phyloP scores from a whole-genome alignment of 2,329 filamentous ascomycete species.

The Aspergillus alliaceus region DNA sequence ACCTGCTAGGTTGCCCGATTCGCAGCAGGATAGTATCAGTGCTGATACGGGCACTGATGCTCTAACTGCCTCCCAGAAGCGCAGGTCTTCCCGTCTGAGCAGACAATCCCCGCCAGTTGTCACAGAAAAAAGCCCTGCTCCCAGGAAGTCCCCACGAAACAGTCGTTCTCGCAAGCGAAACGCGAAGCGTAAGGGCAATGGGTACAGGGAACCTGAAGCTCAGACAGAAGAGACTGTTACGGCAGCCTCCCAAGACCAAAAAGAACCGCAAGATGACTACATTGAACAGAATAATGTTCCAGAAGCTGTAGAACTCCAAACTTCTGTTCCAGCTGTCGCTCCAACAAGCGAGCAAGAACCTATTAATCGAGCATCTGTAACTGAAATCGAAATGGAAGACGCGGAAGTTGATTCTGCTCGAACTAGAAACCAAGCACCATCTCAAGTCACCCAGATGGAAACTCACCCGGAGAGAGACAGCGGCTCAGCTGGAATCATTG shows the following conservation, averaged over 20 bases:
- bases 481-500: slow-evolving; percentile 46
- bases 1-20: neutral
- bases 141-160: slow-evolving; percentile 15
- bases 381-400: slow-evolving; percentile 19
- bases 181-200: slow-evolving; percentile 15
- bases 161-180: slow-evolving; percentile 22
- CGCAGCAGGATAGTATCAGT: neutral
- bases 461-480: slow-evolving; percentile 11
- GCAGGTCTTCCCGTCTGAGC: slow-evolving; percentile 31
- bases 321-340: neutral
- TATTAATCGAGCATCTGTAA: neutral
- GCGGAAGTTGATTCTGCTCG: neutral
- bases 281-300: neutral
- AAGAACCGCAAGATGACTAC: neutral
- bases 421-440: neutral
- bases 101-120: slow-evolving; percentile 17
- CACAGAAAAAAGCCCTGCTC: slow-evolving; percentile 11
- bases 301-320: neutral
- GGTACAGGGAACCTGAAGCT: slow-evolving; percentile 1
- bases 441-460: neutral
- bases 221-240: neutral
- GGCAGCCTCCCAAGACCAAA: neutral
- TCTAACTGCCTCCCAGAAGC: slow-evolving; percentile 26
- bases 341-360: neutral
- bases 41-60: neutral